phyloP scores from a whole-genome alignment of 257 asterid species.

The Nicotiana knightiana region DNA sequence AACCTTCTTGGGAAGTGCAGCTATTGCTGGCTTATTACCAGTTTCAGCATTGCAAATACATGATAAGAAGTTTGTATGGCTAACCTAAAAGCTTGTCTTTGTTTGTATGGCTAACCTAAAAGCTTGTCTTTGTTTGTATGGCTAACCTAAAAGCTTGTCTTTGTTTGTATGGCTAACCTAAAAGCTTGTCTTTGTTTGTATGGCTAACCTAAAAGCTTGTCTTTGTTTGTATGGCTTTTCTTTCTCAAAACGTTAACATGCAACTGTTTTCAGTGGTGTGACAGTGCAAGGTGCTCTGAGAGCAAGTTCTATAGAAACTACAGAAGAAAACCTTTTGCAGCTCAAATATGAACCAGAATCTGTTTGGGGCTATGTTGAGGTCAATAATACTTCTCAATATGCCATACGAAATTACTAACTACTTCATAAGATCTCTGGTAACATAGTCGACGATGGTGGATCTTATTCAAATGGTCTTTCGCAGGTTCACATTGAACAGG shows the following conservation, averaged over 20 bases:
- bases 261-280: conserved; percentile 70
- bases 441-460: conserved; percentile 8
- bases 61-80: conserved; percentile 69
- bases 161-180: conserved; percentile 37
- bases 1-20: conserved; percentile 98
- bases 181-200: conserved; percentile 29
- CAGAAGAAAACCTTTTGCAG: conserved; percentile 70
- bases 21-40: conserved; percentile 90
- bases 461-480: conserved; percentile 16
- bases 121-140: conserved; percentile 30
- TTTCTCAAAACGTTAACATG: conserved; percentile 26
- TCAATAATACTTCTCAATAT: conserved; percentile 5
- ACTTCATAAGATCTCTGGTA: conserved; percentile 2
- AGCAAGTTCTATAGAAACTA: conserved; percentile 54
- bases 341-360: conserved; percentile 79
- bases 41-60: conserved; percentile 55
- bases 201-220: conserved; percentile 22
- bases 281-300: conserved; percentile 86
- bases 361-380: conserved; percentile 92
- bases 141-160: conserved; percentile 20
- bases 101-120: conserved; percentile 13
- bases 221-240: neutral
- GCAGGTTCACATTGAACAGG: conserved; percentile 98
- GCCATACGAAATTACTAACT: neutral
- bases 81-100: conserved; percentile 19